Conservation (phyloP, 768 basidiomycete genomes). For the Termitomyces sp. region DNA sequence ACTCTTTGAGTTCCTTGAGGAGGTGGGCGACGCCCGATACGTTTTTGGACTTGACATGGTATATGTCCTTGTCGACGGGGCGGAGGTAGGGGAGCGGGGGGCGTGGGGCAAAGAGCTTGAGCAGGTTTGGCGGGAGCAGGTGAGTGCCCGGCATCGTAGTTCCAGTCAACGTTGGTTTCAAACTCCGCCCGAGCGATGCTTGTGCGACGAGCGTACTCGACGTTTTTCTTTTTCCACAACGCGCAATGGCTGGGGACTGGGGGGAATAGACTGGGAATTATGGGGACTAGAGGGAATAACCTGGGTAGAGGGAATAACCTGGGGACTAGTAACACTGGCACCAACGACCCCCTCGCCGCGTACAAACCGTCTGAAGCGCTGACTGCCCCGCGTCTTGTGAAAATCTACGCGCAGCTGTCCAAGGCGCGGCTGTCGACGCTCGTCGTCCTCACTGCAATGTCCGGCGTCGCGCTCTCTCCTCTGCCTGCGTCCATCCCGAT, state of each 20-base stretch:
- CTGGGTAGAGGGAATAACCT: too few relatives aligned
- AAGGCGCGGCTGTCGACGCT: conserved; percentile 81
- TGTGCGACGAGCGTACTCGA: conserved; percentile 19
- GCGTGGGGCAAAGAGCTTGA: conserved; percentile 94
- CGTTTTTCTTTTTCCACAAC: conserved; percentile 65
- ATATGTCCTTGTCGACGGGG: conserved; percentile 79
- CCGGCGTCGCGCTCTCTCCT: conserved; percentile 90
- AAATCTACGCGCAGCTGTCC: conserved; percentile 74
- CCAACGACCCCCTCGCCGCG: too few relatives aligned
- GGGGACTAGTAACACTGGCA: too few relatives aligned
- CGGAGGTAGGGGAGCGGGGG: conserved; percentile 84
- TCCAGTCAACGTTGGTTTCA: neutral
- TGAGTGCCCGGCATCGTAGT: conserved; percentile 64
- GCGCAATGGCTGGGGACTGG: conserved; percentile 35
- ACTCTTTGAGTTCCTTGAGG: conserved; percentile 69
- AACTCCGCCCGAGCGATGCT: conserved; percentile 15
- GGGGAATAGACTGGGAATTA: too few relatives aligned
- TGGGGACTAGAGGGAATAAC: too few relatives aligned
- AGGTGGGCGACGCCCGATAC: conserved; percentile 75
- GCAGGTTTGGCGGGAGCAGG: conserved; percentile 89
- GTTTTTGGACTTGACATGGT: conserved; percentile 62
- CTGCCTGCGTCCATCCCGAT: conserved; percentile 79
- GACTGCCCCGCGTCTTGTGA: conserved; percentile 46
- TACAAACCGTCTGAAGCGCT: conserved; percentile 36
- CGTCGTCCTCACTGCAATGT: conserved; percentile 85